Evolutionary conservation across 2,329 filamentous ascomycete species (phyloP), one percentile per base, ranked within the genome.

Genomic region (Aureobasidium lini): DNA sequence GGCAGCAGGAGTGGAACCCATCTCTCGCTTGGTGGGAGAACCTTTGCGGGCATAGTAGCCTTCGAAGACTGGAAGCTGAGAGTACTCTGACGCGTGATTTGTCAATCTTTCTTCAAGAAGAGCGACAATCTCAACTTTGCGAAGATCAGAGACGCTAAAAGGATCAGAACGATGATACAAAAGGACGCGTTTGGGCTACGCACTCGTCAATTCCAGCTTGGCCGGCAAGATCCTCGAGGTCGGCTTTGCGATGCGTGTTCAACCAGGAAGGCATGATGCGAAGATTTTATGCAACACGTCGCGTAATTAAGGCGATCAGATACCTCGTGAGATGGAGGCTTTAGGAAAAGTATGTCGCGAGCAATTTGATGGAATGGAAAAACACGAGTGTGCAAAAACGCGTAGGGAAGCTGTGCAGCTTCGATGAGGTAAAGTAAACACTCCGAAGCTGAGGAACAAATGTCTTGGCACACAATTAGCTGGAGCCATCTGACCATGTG

Each of bases 221-320:
- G 65, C 89, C 83, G 61, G 90, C 89, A 63, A 95, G 79, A 63
- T 89, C 86, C 66, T 84, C 73, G 60, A 96, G 82, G 64, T 93
- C 89, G 67, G 80, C 81, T 81, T 95, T 95, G 78, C 88, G 87
- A 81, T 94, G 88, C 72, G 82, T 81, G 73, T 86, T 83, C 71
- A 96, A 81, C 84, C 88, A 95, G 66, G 84, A 83, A 63, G 84
- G 84, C 85, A 89, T 89, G 67, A 71, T 81, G 67, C 67, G 66
- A 62, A 61, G 62, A 62, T 69, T 67, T 63, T 67, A 71, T 66
- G 53, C 60, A 68, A 68, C 64, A 65, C 64, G 73, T 80, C 77
- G 78, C 78, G 75, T 70, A 70, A 68, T 62, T 64, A 68, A 75
- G 73, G 81, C 80, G 80, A 82, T 73, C 66, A 34, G 61, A 44